Evolutionary conservation across 257 asterid genomes (phyloP).

Genomic region (Solanum infundibuliforme): DNA sequence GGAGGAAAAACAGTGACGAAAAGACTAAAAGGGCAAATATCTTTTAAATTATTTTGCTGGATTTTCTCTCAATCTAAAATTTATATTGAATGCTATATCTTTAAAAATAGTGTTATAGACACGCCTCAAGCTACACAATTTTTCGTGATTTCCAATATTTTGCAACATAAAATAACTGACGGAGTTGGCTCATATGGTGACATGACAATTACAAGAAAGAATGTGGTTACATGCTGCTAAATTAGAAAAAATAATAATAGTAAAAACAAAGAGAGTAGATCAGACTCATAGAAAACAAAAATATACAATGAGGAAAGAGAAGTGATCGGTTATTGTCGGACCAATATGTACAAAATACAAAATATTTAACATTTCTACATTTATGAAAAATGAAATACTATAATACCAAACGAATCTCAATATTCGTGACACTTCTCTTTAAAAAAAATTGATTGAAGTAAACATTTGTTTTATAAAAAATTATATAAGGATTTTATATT

Average conservation of each 20-base stretch:
- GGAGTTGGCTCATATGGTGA: neutral
- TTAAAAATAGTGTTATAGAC: no score
- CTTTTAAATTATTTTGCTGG: neutral
- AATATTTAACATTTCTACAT: neutral
- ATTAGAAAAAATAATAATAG: neutral
- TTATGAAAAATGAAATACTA: neutral
- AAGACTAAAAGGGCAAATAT: neutral
- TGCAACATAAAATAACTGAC: neutral
- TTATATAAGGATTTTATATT: neutral
- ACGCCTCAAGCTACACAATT: no score
- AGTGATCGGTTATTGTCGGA: neutral
- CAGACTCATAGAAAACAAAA: neutral
- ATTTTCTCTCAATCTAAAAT: neutral
- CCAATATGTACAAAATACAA: neutral
- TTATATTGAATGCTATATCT: accelerated
- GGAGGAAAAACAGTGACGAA: neutral
- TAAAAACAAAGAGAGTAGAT: neutral
- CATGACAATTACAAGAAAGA: neutral
- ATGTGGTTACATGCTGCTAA: neutral
- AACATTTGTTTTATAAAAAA: neutral
- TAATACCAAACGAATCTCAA: neutral
- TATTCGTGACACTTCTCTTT: neutral
- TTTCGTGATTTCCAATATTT: neutral
- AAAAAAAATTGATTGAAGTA: neutral
- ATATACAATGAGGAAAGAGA: neutral